Base-by-base conservation (phyloP, 2,329 filamentous ascomycete species). In the Botryotinia globosa region DNA sequence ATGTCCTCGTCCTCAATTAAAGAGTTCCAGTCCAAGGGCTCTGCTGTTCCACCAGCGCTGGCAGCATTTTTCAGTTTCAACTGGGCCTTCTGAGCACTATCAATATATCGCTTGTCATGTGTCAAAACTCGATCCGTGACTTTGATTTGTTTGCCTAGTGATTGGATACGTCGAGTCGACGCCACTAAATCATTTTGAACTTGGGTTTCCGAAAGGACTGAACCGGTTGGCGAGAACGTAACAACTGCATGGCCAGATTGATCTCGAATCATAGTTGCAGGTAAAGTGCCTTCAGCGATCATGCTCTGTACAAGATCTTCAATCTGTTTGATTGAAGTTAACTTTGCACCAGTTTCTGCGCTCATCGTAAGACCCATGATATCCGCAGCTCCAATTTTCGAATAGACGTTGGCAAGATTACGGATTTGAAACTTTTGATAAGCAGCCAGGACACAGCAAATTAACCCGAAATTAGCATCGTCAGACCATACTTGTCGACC, bases 361-460 rank as follows among this genome's bases (percentile, higher is more conserved):
- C 85, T 88, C 68, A 84, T 83, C 0, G 89, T 90, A 59, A 82
- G 80, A 37, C 81, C 77, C 59, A 85, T 84, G 32, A 91, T 81
- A 77, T 89, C 85, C 29, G 84, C 77, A 45, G 91, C 83, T 25
- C 87, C 85, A 48, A 90, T 83, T 74, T 87, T 87, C 70, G 83
- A 84, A 80, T 95, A 98, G 5, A 93, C 90, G 69, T 88, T 87
- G 62, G 90, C 89, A 39, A 98, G 85, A 73, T 89, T 89, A 48
- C 91, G 85, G 73, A 98, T 88, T 74, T 92, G 90, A 84, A 91
- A 94, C 77, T 90, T 89, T 77, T 92, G 89, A 79, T 94, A 93
- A 16, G 92, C 89, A 32, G 87, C 84, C 56, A 91, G 81, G 18
- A 95, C 90, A 80, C 93, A 89, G 7, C 85, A 83, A 20, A 97